Conservation (phyloP, 2,329 filamentous ascomycete genomes). For the Venturia carpophila region DNA sequence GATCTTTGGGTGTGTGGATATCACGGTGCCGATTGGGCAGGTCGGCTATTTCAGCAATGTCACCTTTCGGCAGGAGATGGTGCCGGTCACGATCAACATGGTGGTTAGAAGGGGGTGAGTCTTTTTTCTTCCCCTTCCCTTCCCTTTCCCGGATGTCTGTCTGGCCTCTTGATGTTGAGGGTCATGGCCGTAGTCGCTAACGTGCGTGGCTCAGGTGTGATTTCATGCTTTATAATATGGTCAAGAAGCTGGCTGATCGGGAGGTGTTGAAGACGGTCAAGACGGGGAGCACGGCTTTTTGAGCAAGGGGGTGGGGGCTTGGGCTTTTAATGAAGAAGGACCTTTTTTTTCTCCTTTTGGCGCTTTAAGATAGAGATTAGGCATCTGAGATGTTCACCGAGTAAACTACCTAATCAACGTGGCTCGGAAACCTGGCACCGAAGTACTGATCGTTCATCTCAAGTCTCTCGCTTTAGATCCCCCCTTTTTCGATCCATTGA, state of each 20-base stretch:
- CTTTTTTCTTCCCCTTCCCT: background rate
- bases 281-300: conserved; percentile 35
- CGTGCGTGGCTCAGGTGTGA: background rate
- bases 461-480: too few relatives aligned
- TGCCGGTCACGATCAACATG: conserved; percentile 52
- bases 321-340: background rate
- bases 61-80: conserved; percentile 41
- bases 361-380: too few relatives aligned
- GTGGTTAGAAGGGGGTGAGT: conserved; percentile 55
- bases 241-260: conserved; percentile 33
- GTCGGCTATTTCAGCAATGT: conserved; percentile 40
- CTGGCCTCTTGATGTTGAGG: conserved; percentile 38
- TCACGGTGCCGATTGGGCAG: conserved; percentile 29
- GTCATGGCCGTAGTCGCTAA: too few relatives aligned
- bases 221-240: conserved; percentile 12
- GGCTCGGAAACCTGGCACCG: too few relatives aligned
- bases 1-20: conserved; percentile 9
- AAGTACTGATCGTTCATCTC: too few relatives aligned
- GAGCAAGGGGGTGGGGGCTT: background rate
- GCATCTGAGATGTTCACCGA: too few relatives aligned
- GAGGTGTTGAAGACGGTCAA: conserved; percentile 34
- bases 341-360: too few relatives aligned
- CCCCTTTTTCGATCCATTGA: too few relatives aligned
- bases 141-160: background rate
- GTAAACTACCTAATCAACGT: too few relatives aligned